Evolutionary conservation across 2,329 filamentous ascomycete genomes (phyloP), one percentile per base, ranked within the genome.

Genomic region (Penicillium glabrum): DNA sequence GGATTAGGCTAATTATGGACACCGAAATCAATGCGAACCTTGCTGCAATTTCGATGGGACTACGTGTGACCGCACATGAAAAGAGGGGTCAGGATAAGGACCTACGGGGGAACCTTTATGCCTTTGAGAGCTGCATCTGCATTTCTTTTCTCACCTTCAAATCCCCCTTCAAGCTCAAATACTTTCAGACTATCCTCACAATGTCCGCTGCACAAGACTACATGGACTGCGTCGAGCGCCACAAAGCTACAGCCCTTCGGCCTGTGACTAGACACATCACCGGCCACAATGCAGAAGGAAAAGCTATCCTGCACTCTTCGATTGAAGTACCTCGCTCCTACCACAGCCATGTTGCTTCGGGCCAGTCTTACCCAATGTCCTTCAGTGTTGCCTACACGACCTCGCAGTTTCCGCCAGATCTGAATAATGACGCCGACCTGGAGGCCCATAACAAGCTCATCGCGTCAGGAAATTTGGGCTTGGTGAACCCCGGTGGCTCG

Each of bases 331-430:
- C 69, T 7, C 66, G 62, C 3, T 61, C 67, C 0, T 69, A 39
- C 23, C 14, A 35, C 6, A 37, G 59, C 6, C 43, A 64, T 21
- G 77, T 71, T 71, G 63, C 57, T 9, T 50, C 64, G 4, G 63
- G 66, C 46, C 67, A 70, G 9, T 63, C 68, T 41, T 60, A 61
- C 29, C 61, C 61, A 5, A 71, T 77, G 68, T 72, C 66, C 26
- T 78, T 78, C 65, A 72, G 70, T 39, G 71, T 77, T 9, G 62
- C 73, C 51, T 79, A 77, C 62, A 77, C 74, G 1, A 77, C 75
- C 7, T 72, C 70, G 2, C 43, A 70, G 13, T 74, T 75, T 57
- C 74, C 71, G 0, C 65, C 72, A 0, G 54, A 74, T 53, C 57
- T 78, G 21, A 76, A 69, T 61, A 51, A 67, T 19, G 69, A 76